A percentile compares a stretch with the other conserved stretches of the same genome.
Evolutionary conservation across 768 basidiomycete genomes (phyloP).

Genomic region (Holtermannia corniformis): DNA sequence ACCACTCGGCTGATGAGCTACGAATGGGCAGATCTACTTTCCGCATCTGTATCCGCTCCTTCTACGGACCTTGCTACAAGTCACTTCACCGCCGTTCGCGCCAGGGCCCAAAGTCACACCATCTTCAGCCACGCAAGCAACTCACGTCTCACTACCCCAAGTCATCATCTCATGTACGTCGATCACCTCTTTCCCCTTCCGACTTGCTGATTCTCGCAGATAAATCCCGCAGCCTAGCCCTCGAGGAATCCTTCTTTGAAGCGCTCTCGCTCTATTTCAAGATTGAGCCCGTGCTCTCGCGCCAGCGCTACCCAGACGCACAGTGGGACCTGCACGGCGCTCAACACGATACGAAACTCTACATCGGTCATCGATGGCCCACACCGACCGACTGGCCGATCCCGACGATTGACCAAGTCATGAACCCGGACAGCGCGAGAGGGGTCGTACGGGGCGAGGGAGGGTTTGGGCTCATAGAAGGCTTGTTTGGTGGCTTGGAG

Average conservation of each 20-base stretch:
- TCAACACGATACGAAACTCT: constrained; percentile 25
- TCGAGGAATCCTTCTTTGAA: constrained; percentile 37
- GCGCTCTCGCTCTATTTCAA: constrained; percentile 26
- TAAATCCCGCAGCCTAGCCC: constrained; percentile 24
- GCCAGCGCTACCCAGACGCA: background rate
- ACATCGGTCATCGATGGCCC: constrained; percentile 27
- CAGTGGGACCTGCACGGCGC: constrained; percentile 8
- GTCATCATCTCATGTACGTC: constrained; percentile 56
- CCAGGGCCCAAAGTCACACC: too few species aligned
- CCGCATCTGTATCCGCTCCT: constrained; percentile 69
- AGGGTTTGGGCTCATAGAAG: constrained; percentile 25
- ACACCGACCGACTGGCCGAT: constrained; percentile 20
- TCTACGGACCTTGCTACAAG: constrained; percentile 60
- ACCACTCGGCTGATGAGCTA: constrained; percentile 2
- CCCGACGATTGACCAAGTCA: constrained; percentile 18
- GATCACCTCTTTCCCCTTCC: background rate
- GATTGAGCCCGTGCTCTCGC: constrained; percentile 17
- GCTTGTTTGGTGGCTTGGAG: constrained; percentile 26
- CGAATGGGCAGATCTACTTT: constrained; percentile 63
- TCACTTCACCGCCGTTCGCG: constrained; percentile 58
- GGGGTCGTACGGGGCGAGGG: constrained; percentile 19
- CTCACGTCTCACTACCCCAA: constrained; percentile 26
- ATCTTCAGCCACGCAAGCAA: constrained; percentile 33
- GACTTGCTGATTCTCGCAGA: constrained; percentile 16
- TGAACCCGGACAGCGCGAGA: constrained; percentile 17